These are phyloP conservation scores for Trametes punicea DNA, from an alignment of 768 basidiomycete species.

Conservation along the genomic window DNA sequence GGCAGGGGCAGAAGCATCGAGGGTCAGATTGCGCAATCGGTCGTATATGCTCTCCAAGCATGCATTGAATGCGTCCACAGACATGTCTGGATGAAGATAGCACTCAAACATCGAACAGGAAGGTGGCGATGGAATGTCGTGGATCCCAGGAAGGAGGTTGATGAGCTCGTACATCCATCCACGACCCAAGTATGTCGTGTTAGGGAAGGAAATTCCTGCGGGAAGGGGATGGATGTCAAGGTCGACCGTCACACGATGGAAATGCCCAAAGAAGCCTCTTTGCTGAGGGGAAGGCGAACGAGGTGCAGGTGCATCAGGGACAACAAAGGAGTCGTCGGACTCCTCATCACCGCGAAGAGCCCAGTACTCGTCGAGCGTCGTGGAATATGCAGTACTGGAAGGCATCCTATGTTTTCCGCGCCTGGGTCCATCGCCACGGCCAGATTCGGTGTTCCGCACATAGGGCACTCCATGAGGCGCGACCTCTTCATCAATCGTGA, in stretches of 20 bases:
- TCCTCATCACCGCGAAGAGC: background rate
- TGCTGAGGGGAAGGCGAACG: background rate
- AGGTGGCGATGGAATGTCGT: slow-evolving; percentile 30
- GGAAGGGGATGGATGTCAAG: slow-evolving; percentile 48
- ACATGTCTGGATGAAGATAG: slow-evolving; percentile 42
- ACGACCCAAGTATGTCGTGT: slow-evolving; percentile 53
- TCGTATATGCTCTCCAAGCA: slow-evolving; percentile 20
- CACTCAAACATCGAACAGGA: slow-evolving; percentile 38
- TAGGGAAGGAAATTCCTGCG: slow-evolving; percentile 49
- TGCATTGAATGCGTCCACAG: slow-evolving; percentile 38
- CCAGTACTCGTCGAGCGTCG: slow-evolving; percentile 10
- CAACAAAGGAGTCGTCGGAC: slow-evolving; percentile 5
- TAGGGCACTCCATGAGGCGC: slow-evolving; percentile 24
- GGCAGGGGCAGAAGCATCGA: background rate
- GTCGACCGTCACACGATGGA: slow-evolving; percentile 40
- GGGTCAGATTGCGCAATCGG: slow-evolving; percentile 1
- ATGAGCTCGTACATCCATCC: slow-evolving; percentile 61
- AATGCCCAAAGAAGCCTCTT: background rate
- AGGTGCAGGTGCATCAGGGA: background rate
- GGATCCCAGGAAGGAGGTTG: slow-evolving; percentile 32
- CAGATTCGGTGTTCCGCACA: background rate
- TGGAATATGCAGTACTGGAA: background rate
- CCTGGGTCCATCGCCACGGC: background rate
- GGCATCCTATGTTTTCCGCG: background rate
- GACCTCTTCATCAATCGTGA: slow-evolving; percentile 46